phyloP scores from a whole-genome alignment of 352 stramenopile genomes.

The Globisporangium nagaii region DNA sequence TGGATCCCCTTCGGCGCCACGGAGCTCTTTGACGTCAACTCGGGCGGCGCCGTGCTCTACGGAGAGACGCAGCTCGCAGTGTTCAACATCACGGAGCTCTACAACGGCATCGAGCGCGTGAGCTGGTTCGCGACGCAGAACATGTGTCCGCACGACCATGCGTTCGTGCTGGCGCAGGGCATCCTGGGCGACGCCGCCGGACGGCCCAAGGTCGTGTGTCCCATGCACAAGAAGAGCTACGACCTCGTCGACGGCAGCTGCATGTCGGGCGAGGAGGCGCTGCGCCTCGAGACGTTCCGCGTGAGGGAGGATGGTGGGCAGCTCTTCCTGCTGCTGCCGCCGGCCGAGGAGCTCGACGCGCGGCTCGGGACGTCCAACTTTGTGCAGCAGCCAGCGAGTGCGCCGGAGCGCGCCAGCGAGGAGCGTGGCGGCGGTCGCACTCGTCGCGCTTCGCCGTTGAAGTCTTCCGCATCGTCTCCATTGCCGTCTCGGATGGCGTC shows the following conservation, averaged over 20 bases:
- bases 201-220: slow-evolving; percentile 86
- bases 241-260: slow-evolving; percentile 67
- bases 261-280: slow-evolving; percentile 54
- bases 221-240: slow-evolving; percentile 92
- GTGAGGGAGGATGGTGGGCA: slow-evolving; percentile 56
- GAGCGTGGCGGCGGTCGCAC: background rate
- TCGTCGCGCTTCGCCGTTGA: no score
- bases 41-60: slow-evolving; percentile 85
- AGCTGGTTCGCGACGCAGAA: slow-evolving; percentile 92
- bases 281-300: slow-evolving; percentile 82
- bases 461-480: background rate
- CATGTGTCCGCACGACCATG: slow-evolving; percentile 91
- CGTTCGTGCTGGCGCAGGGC: slow-evolving; percentile 90
- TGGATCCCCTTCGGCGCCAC: slow-evolving; percentile 80
- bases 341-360: slow-evolving; percentile 67
- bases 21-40: slow-evolving; percentile 73
- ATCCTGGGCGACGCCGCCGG: slow-evolving; percentile 82
- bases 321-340: slow-evolving; percentile 79
- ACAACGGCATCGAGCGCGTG: slow-evolving; percentile 51
- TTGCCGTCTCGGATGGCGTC: background rate
- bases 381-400: background rate
- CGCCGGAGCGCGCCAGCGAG: background rate
- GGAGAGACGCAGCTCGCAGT: slow-evolving; percentile 88
- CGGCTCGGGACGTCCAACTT: slow-evolving; percentile 79
- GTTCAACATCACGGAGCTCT: slow-evolving; percentile 79